Conservation (phyloP, 2,329 filamentous ascomycete genomes). For the Botryotinia calthae region DNA sequence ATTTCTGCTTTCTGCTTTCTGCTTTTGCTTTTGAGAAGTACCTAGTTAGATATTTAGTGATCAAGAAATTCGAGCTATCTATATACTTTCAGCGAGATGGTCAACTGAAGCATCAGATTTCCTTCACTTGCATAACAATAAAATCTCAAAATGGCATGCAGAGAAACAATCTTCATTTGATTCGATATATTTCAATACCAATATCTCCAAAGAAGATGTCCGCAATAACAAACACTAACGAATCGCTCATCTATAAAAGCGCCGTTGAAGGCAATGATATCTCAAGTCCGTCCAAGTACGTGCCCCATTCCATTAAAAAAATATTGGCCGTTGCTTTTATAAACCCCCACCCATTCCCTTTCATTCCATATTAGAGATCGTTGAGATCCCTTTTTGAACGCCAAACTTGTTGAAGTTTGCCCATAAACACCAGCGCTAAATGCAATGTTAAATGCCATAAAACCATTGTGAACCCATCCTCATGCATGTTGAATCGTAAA, state of each 20-base stretch:
- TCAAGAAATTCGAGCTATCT: neutral
- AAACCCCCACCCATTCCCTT: conserved; percentile 12
- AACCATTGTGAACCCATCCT: conserved; percentile 20
- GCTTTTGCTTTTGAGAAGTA: neutral
- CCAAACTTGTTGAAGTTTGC: conserved; percentile 40
- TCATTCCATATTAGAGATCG: conserved; percentile 26
- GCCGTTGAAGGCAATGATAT: conserved; percentile 23
- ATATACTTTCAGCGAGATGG: neutral
- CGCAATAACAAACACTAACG: neutral
- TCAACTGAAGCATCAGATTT: neutral
- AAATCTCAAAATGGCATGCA: neutral
- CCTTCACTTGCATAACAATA: neutral
- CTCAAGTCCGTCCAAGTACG: conserved; percentile 10
- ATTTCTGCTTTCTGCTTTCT: neutral
- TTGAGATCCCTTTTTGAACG: conserved; percentile 37
- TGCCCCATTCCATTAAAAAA: conserved; percentile 12
- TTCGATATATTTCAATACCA: neutral
- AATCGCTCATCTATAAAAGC: conserved; percentile 18
- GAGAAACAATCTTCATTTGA: neutral
- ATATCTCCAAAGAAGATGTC: neutral
- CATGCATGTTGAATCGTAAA: conserved; percentile 38
- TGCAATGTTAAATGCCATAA: conserved; percentile 33
- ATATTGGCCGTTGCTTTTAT: conserved; percentile 12
- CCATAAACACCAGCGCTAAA: conserved; percentile 37
- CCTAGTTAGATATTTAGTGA: neutral